Evolutionary conservation across 1,284 basidiomycete species (phyloP).

Genomic region (Puccinia novopanici): DNA sequence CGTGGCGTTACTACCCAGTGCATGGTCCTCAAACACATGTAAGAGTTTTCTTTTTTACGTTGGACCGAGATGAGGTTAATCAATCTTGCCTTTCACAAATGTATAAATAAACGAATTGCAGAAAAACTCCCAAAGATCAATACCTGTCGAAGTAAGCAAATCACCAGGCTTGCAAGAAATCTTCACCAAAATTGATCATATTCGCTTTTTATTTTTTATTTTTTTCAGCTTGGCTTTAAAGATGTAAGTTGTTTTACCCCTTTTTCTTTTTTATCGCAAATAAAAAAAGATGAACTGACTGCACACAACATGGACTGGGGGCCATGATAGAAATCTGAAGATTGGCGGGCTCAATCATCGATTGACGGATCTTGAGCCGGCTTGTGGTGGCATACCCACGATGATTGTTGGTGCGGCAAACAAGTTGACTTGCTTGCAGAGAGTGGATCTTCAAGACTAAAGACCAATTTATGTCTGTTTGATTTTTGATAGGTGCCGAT

Average conservation of each 20-base stretch:
- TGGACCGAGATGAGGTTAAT: neutral
- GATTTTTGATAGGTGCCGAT: constrained; percentile 25
- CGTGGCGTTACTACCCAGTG: constrained; percentile 45
- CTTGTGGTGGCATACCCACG: neutral
- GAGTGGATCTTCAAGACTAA: too few relatives aligned
- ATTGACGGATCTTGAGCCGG: neutral
- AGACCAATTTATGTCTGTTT: neutral
- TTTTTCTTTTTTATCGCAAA: neutral
- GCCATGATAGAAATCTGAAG: constrained; percentile 38
- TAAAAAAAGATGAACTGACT: too few relatives aligned
- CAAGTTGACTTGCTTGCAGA: neutral
- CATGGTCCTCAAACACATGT: constrained; percentile 48
- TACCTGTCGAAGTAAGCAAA: constrained; percentile 46
- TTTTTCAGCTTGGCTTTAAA: constrained; percentile 45
- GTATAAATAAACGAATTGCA: neutral
- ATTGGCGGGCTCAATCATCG: constrained; percentile 42
- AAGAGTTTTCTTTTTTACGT: neutral
- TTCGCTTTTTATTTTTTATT: too few relatives aligned
- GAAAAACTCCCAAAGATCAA: constrained; percentile 38
- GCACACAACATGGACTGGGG: neutral
- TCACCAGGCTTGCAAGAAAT: too few relatives aligned
- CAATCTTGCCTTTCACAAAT: neutral
- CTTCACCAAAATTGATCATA: too few relatives aligned
- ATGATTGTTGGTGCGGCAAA: constrained; percentile 39
- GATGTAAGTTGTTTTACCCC: constrained; percentile 9